Conservation (phyloP, 768 basidiomycete genomes). For the Mycena vulgaris region DNA sequence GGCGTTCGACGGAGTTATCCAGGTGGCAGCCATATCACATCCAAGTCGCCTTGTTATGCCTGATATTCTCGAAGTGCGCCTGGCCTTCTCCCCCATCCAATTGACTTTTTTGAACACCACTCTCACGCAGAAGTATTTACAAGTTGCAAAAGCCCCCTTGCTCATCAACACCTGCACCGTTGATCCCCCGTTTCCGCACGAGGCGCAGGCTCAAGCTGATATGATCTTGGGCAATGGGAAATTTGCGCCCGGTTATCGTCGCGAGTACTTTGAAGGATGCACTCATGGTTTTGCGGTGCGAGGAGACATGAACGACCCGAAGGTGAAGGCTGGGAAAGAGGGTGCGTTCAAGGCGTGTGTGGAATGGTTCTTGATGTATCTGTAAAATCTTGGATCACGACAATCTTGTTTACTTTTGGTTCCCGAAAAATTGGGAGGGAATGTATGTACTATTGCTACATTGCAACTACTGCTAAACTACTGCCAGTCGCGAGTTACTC, state of each 20-base stretch:
- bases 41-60: not conserved
- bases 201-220: not conserved
- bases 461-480: too few relatives aligned
- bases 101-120: not conserved
- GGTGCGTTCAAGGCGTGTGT: not conserved
- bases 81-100: too few relatives aligned
- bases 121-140: not conserved
- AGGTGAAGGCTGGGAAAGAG: constrained; percentile 3
- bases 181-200: not conserved
- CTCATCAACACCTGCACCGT: not conserved
- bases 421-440: too few relatives aligned
- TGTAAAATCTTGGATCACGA: not conserved
- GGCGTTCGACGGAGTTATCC: not conserved
- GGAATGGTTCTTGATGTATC: not conserved
- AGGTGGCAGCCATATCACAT: not conserved
- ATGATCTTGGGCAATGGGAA: not conserved
- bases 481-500: too few relatives aligned
- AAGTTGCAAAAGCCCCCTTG: not conserved
- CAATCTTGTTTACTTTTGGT: too few relatives aligned
- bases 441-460: too few relatives aligned
- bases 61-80: not conserved
- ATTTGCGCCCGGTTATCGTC: not conserved
- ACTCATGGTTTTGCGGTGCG: not conserved
- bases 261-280: not conserved
- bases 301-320: not conserved